phyloP scores from a whole-genome alignment of 2,329 filamentous ascomycete genomes.

The Cercospora nicotianae region DNA sequence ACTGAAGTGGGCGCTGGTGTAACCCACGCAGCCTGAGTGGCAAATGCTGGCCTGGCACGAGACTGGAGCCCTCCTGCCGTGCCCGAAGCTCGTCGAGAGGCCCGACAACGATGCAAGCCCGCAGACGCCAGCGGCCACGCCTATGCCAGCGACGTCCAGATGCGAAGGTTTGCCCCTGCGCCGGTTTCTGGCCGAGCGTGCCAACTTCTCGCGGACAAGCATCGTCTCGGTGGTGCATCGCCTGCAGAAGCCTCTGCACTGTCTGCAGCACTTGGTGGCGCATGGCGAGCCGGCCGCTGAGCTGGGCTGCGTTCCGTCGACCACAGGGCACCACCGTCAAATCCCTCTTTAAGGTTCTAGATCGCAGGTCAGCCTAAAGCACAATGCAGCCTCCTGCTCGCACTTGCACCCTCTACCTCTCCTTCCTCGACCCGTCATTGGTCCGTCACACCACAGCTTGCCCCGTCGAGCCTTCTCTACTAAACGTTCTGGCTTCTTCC shows the following conservation, averaged over 20 bases:
- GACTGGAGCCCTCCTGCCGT: not conserved
- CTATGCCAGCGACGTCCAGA: constrained; percentile 4
- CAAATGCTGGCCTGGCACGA: not conserved
- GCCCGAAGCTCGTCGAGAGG: not conserved
- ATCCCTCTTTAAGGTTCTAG: constrained; percentile 7
- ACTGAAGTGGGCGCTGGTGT: not conserved
- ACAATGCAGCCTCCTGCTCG: not conserved
- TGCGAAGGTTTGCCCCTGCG: constrained; percentile 22
- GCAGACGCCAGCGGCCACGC: not conserved
- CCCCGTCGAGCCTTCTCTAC: not conserved
- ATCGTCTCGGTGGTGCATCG: constrained; percentile 10
- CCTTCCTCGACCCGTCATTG: constrained; percentile 13
- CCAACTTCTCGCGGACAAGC: constrained; percentile 7
- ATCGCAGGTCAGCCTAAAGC: constrained; percentile 8
- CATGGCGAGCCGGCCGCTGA: constrained; percentile 1
- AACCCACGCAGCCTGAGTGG: not conserved
- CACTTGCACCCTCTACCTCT: constrained; percentile 9
- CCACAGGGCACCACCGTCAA: not conserved
- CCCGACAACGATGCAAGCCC: not conserved
- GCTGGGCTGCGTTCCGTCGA: not conserved
- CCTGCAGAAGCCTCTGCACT: constrained; percentile 14
- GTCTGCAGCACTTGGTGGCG: too few species aligned
- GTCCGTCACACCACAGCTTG: constrained; percentile 15
- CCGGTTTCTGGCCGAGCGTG: constrained; percentile 8
- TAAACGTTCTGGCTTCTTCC: constrained; percentile 16